Conservation (phyloP, 306 rosid species). For the Senna tora region DNA sequence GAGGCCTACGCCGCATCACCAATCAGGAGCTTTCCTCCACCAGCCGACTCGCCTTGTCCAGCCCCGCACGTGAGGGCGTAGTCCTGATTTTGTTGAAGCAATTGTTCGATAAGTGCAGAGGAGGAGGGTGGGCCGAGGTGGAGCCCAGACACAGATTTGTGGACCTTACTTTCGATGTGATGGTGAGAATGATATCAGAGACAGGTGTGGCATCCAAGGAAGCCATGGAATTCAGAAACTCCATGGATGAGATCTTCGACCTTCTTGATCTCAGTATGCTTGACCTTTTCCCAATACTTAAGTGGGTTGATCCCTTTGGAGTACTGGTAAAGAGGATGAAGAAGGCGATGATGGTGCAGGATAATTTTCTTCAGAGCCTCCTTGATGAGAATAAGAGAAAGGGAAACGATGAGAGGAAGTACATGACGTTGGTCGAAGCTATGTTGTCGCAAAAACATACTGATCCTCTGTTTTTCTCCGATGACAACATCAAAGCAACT, state of each 20-base stretch:
- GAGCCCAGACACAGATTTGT: conserved; percentile 24
- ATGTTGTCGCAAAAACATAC: conserved; percentile 7
- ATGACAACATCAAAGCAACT: conserved; percentile 3
- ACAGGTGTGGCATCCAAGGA: conserved; percentile 25
- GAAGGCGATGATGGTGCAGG: conserved; percentile 21
- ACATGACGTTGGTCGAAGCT: conserved; percentile 2
- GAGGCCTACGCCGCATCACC: conserved; percentile 40
- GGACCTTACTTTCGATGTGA: conserved; percentile 39
- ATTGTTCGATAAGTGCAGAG: neutral
- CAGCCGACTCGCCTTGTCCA: conserved; percentile 9
- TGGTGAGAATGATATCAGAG: conserved; percentile 50
- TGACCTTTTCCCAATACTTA: conserved; percentile 35
- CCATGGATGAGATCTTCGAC: conserved; percentile 17
- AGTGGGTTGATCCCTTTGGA: conserved; percentile 35
- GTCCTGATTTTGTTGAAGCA: conserved; percentile 27
- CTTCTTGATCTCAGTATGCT: neutral
- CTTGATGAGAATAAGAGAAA: conserved; percentile 29
- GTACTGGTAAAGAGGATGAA: conserved; percentile 41
- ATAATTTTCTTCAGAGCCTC: conserved; percentile 36
- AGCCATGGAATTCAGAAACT: conserved; percentile 30
- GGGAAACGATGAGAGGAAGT: neutral
- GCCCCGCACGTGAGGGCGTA: conserved; percentile 7
- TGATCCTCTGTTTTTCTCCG: neutral
- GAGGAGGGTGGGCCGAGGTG: conserved; percentile 1
- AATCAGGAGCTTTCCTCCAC: conserved; percentile 35